These are phyloP conservation scores for Austroboletus niveus DNA, from an alignment of 1,284 basidiomycete genomes.

Conservation along the genomic window DNA sequence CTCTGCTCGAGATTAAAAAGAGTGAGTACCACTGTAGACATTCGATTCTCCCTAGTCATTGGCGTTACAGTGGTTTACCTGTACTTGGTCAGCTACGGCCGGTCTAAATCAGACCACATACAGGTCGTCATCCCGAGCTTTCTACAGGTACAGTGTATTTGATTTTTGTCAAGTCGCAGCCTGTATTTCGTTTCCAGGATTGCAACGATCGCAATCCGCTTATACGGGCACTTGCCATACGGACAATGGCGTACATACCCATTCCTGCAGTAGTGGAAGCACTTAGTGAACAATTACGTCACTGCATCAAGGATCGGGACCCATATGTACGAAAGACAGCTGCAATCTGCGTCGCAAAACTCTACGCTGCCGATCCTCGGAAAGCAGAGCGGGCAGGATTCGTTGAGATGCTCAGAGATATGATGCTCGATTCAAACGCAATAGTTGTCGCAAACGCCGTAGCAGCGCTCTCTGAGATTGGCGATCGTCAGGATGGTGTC, in stretches of 20 bases:
- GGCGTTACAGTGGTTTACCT: constrained; percentile 79
- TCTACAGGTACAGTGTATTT: constrained; percentile 60
- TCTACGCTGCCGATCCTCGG: constrained; percentile 83
- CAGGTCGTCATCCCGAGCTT: constrained; percentile 87
- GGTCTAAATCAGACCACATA: constrained; percentile 85
- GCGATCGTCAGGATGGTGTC: constrained; percentile 87
- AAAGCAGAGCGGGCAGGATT: constrained; percentile 85
- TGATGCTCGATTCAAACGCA: constrained; percentile 91
- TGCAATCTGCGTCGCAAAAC: constrained; percentile 90
- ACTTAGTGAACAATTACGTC: constrained; percentile 81
- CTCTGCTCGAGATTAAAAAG: constrained; percentile 97
- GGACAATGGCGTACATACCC: constrained; percentile 95
- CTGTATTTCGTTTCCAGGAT: constrained; percentile 52
- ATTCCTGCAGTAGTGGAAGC: constrained; percentile 79
- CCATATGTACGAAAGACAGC: constrained; percentile 97
- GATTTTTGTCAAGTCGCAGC: neutral
- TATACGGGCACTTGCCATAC: constrained; percentile 88
- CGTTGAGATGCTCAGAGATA: constrained; percentile 81
- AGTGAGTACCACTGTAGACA: constrained; percentile 52
- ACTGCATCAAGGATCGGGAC: constrained; percentile 86
- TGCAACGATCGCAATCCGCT: constrained; percentile 91
- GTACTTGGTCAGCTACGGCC: constrained; percentile 90
- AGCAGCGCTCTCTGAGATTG: constrained; percentile 89
- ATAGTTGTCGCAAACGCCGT: constrained; percentile 96
- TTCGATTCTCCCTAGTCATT: constrained; percentile 1